Evolutionary conservation across 108 stramenopile species (phyloP).

Genomic region (Licmophora abbreviata): DNA sequence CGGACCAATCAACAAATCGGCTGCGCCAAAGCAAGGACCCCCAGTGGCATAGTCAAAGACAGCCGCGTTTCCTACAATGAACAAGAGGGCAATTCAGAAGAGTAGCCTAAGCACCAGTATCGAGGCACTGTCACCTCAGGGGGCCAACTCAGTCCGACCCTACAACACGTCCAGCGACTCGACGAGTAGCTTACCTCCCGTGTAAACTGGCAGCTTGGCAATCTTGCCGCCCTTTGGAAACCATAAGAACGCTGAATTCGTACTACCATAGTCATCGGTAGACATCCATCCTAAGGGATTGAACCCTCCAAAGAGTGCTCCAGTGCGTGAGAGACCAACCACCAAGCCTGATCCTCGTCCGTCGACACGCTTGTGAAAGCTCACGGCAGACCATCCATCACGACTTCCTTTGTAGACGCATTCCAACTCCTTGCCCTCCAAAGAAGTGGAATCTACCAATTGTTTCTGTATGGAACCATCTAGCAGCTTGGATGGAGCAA

Average conservation of each 20-base stretch:
- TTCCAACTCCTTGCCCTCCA: conserved; percentile 8
- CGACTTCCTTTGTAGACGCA: conserved; percentile 53
- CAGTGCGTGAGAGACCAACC: conserved; percentile 36
- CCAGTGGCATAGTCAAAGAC: conserved; percentile 75
- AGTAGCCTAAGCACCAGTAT: background rate
- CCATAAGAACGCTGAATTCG: conserved; percentile 71
- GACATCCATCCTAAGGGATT: conserved; percentile 70
- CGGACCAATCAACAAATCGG: conserved; percentile 60
- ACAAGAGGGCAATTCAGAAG: background rate
- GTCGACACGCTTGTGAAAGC: conserved; percentile 67
- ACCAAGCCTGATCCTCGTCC: conserved; percentile 64
- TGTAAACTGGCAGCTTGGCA: conserved; percentile 36
- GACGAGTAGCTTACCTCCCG: conserved; percentile 17
- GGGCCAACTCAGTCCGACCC: background rate
- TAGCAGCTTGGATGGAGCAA: conserved; percentile 1
- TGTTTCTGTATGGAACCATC: background rate
- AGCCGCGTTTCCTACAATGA: conserved; percentile 45
- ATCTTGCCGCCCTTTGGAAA: conserved; percentile 23
- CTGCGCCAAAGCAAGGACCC: conserved; percentile 70
- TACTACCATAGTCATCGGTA: conserved; percentile 63
- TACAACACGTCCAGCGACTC: background rate
- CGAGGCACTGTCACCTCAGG: background rate
- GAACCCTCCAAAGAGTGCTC: conserved; percentile 62
- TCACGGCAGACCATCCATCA: conserved; percentile 71
- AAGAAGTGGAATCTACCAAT: background rate